A percentile compares a stretch with the other conserved stretches of the same genome.
These are phyloP conservation scores for Oidiodendron maius DNA, from an alignment of 495 filamentous ascomycete genomes.

Conservation along the genomic window DNA sequence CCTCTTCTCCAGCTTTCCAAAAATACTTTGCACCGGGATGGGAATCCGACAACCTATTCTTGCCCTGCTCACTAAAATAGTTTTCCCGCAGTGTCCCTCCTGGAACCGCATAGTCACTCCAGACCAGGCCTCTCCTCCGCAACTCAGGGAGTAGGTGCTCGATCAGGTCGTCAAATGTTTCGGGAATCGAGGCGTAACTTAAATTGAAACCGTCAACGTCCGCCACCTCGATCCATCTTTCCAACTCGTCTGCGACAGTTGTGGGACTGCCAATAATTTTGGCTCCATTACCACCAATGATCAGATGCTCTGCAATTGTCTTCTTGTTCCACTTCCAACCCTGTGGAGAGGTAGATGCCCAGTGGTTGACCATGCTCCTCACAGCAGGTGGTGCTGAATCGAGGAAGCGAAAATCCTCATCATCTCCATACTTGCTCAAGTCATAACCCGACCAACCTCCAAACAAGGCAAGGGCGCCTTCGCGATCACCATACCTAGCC, in stretches of 20 bases:
- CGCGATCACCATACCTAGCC: conserved; percentile 46
- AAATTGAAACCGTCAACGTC: conserved; percentile 64
- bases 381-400: conserved; percentile 24
- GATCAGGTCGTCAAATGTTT: conserved; percentile 57
- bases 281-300: conserved; percentile 51
- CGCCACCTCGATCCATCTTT: conserved; percentile 54
- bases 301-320: conserved; percentile 49
- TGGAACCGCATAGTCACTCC: conserved; percentile 40
- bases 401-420: conserved; percentile 42
- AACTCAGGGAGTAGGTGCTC: conserved; percentile 56
- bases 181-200: conserved; percentile 34
- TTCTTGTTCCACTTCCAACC: conserved; percentile 16
- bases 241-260: conserved; percentile 56
- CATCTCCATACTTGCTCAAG: conserved; percentile 47
- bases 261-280: conserved; percentile 49
- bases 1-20: conserved; percentile 35
- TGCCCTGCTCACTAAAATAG: conserved; percentile 23
- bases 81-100: conserved; percentile 48
- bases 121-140: conserved; percentile 46
- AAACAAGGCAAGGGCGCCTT: conserved; percentile 53
- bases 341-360: conserved; percentile 36
- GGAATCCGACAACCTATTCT: conserved; percentile 37
- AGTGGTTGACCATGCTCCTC: conserved; percentile 51
- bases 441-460: conserved; percentile 60
- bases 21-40: conserved; percentile 45